phyloP scores from a whole-genome alignment of 768 basidiomycete genomes.

The Lactarius indigo region DNA sequence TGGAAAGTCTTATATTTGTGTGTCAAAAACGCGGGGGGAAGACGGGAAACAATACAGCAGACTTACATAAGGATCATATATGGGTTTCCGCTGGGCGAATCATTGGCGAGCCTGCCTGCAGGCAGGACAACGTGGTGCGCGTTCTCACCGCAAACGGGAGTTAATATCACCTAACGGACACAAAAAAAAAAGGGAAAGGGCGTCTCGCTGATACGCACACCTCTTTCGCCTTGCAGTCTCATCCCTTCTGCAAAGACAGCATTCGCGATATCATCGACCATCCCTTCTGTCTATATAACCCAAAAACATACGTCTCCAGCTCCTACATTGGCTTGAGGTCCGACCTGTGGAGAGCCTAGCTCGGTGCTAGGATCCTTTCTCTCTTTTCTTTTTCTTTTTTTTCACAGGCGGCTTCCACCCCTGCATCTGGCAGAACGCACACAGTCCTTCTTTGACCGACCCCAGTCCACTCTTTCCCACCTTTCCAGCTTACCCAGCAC shows the following conservation, averaged over 20 bases:
- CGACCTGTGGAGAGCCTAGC: constrained; percentile 20
- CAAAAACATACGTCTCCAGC: constrained; percentile 24
- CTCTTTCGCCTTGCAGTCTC: constrained; percentile 45
- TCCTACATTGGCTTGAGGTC: constrained; percentile 26
- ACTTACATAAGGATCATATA: constrained; percentile 41
- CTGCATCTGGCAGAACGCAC: constrained; percentile 23
- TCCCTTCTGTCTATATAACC: constrained; percentile 3
- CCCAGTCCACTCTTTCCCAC: constrained; percentile 24
- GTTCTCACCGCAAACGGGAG: constrained; percentile 46
- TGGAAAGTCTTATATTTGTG: constrained; percentile 19
- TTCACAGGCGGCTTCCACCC: constrained; percentile 21
- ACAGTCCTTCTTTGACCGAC: constrained; percentile 26
- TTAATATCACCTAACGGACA: constrained; percentile 25
- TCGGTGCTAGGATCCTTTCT: constrained; percentile 19
- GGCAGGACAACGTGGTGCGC: constrained; percentile 67
- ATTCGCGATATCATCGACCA: constrained; percentile 15
- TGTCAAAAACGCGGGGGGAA: constrained; percentile 22
- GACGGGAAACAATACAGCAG: constrained; percentile 25
- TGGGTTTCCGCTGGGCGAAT: constrained; percentile 32
- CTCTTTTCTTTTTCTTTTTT: constrained; percentile 1
- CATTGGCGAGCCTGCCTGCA: constrained; percentile 59
- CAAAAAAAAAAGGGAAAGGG: constrained; percentile 22
- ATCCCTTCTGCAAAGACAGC: constrained; percentile 28
- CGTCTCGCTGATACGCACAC: constrained; percentile 36
- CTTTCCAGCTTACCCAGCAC: constrained; percentile 20